A percentile compares a stretch with the other conserved stretches of the same genome.
Conservation (phyloP, 805 yeast genomes). For the Lachancea cidri region DNA sequence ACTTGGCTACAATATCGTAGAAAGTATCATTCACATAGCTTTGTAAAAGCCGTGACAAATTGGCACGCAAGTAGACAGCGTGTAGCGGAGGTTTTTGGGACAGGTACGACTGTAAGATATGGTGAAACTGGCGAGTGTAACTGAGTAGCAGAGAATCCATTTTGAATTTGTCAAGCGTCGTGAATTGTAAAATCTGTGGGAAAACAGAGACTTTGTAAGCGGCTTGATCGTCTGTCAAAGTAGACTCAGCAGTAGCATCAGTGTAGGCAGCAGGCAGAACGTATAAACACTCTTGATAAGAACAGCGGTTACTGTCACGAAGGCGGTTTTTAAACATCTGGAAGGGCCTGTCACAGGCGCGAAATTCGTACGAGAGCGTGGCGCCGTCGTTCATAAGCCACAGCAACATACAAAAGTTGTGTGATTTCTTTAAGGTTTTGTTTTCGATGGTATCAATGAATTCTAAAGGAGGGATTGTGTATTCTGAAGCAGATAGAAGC, state of each 20-base stretch:
- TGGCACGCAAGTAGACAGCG: conserved; percentile 5
- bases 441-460: conserved; percentile 11
- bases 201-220: conserved; percentile 4
- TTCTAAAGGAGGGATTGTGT: conserved; percentile 12
- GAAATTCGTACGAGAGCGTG: background rate
- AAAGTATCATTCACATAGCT: conserved; percentile 9
- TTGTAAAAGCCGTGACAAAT: conserved; percentile 5
- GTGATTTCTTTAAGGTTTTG: conserved; percentile 8
- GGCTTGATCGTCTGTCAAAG: background rate
- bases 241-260: background rate
- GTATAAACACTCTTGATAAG: conserved; percentile 5
- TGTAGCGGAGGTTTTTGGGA: background rate
- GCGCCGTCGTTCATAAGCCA: conserved; percentile 11
- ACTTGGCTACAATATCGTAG: conserved; percentile 9
- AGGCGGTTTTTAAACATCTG: conserved; percentile 6
- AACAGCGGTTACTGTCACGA: background rate
- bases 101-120: conserved; percentile 4
- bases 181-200: conserved; percentile 9
- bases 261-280: background rate
- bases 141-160: conserved; percentile 5
- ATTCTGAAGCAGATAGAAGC: background rate
- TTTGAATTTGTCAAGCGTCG: conserved; percentile 8
- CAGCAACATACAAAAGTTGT: conserved; percentile 12
- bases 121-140: conserved; percentile 9
- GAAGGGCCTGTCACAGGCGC: conserved; percentile 4